phyloP scores from a whole-genome alignment of 2,329 filamentous ascomycete species.

The Pseudopyrenochaeta lycopersici region DNA sequence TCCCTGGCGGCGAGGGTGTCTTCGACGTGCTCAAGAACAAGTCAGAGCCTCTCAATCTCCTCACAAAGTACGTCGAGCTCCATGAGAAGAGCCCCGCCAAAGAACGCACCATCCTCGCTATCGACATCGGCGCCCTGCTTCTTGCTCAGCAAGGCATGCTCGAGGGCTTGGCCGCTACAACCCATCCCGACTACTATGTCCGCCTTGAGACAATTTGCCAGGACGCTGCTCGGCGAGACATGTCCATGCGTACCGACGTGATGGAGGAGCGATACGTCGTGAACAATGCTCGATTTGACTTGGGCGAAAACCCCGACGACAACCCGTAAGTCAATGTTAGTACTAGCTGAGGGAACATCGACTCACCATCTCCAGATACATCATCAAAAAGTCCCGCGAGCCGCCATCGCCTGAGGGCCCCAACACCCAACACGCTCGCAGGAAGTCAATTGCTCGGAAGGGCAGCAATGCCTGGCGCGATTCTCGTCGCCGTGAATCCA shows the following conservation, averaged over 20 bases:
- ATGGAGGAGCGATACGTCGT: constrained; percentile 88
- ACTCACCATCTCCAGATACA: constrained; percentile 78
- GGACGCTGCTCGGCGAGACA: constrained; percentile 73
- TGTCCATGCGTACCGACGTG: constrained; percentile 81
- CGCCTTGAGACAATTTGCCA: constrained; percentile 84
- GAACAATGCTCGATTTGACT: constrained; percentile 88
- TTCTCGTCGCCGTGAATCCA: constrained; percentile 81
- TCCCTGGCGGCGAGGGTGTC: constrained; percentile 74
- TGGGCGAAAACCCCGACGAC: constrained; percentile 79
- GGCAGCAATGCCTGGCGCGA: constrained; percentile 84
- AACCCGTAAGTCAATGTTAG: constrained; percentile 57
- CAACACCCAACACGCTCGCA: constrained; percentile 47
- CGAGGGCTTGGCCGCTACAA: constrained; percentile 80
- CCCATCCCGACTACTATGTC: constrained; percentile 81
- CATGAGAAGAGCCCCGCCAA: constrained; percentile 81
- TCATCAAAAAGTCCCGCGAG: constrained; percentile 68
- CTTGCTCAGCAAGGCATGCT: constrained; percentile 80
- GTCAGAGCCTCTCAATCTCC: constrained; percentile 68
- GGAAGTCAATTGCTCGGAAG: constrained; percentile 68
- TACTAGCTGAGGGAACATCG: background rate
- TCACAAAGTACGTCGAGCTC: constrained; percentile 79
- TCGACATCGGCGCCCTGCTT: constrained; percentile 82
- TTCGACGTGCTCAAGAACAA: constrained; percentile 72
- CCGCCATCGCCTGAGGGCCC: constrained; percentile 65
- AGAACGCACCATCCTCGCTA: constrained; percentile 81